These are phyloP conservation scores for Eucalyptus victrix DNA, from an alignment of 345 rosid genomes.

Conservation along the genomic window DNA sequence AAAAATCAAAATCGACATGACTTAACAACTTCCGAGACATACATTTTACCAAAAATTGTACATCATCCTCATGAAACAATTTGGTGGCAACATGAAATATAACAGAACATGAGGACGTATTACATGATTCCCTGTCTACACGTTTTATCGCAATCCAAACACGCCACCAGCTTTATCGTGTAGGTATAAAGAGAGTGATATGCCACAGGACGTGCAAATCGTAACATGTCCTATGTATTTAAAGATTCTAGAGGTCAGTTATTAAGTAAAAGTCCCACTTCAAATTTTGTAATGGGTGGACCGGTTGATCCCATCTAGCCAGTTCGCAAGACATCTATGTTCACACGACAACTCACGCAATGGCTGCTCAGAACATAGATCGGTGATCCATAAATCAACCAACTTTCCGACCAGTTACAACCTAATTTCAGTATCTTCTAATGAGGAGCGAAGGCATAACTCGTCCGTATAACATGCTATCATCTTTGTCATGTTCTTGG, in stretches of 20 bases:
- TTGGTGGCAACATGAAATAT: background rate
- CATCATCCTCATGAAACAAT: background rate
- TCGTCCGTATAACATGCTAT: background rate
- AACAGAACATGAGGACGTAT: background rate
- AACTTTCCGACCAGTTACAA: accelerated
- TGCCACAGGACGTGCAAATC: background rate
- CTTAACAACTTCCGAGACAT: background rate
- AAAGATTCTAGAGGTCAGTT: background rate
- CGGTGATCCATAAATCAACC: background rate
- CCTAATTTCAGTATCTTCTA: background rate
- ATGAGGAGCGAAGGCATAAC: background rate
- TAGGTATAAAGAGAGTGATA: background rate
- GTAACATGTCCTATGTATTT: background rate
- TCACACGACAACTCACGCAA: background rate
- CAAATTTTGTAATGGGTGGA: background rate
- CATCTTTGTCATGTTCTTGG: background rate
- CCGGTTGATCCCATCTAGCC: background rate
- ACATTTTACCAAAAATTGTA: background rate
- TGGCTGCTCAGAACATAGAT: background rate
- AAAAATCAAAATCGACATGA: background rate
- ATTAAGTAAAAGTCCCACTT: background rate
- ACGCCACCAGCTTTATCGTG: background rate
- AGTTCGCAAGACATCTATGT: background rate
- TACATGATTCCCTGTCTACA: background rate
- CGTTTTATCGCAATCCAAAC: background rate